Percentiles rank a stretch among this genome's conserved stretches.
phyloP scores from a whole-genome alignment of 2,329 filamentous ascomycete genomes.

The Myriosclerotinia curreyana region DNA sequence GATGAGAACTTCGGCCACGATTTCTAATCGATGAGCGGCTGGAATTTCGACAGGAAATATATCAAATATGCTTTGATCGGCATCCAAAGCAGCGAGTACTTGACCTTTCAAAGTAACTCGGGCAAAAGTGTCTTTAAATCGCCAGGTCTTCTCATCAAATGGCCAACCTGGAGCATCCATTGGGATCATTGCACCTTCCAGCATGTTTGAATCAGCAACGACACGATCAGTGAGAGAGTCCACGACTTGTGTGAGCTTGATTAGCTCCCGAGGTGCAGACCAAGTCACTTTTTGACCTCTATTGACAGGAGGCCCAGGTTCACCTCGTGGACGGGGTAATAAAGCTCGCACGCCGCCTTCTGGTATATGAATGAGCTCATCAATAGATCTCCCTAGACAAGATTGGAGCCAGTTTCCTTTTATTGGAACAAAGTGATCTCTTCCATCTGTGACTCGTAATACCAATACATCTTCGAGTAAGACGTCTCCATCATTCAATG shows the following conservation, averaged over 20 bases:
- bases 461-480: slow-evolving; percentile 83
- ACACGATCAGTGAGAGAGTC: slow-evolving; percentile 55
- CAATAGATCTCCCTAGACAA: slow-evolving; percentile 80
- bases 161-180: slow-evolving; percentile 57
- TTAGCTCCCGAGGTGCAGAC: slow-evolving; percentile 84
- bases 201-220: slow-evolving; percentile 60
- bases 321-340: slow-evolving; percentile 8
- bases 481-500: slow-evolving; percentile 65
- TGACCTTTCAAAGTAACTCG: slow-evolving; percentile 38
- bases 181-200: slow-evolving; percentile 53
- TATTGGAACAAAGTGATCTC: slow-evolving; percentile 88
- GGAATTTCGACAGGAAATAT: slow-evolving; percentile 62
- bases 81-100: slow-evolving; percentile 69
- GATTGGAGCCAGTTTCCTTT: slow-evolving; percentile 76
- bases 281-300: slow-evolving; percentile 60
- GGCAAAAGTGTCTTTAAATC: slow-evolving; percentile 38
- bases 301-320: slow-evolving; percentile 28
- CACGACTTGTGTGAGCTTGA: slow-evolving; percentile 81
- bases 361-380: slow-evolving; percentile 82
- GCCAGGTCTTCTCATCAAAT: slow-evolving; percentile 44
- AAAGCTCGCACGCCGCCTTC: slow-evolving; percentile 72
- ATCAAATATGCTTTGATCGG: slow-evolving; percentile 58
- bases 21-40: slow-evolving; percentile 68
- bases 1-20: slow-evolving; percentile 67
- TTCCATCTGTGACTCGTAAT: slow-evolving; percentile 75